Conservation (phyloP, 257 asterid genomes). For the Sherardia arvensis region DNA sequence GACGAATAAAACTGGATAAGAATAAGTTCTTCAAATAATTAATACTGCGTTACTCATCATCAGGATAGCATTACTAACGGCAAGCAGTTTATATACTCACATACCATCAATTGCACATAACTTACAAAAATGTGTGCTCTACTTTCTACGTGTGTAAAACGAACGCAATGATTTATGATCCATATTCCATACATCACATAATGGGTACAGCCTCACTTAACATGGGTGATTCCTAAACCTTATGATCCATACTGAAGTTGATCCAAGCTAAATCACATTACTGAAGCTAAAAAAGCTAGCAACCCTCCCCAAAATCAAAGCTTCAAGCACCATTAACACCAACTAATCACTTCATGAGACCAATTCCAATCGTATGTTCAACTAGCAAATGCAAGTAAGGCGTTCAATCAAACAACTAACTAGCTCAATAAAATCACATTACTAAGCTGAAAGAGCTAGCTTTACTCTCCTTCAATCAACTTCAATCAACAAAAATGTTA, state of each 20-base stretch:
- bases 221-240: neutral
- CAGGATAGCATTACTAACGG: neutral
- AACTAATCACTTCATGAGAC: neutral
- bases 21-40: neutral
- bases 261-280: neutral
- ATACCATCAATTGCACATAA: no score
- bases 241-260: neutral
- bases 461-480: neutral
- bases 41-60: neutral
- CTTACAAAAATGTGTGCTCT: neutral
- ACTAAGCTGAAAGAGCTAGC: neutral
- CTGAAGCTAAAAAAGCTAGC: neutral
- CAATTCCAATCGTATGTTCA: neutral
- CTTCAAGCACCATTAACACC: neutral
- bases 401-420: no score
- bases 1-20: neutral
- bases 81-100: no score
- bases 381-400: no score
- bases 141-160: neutral
- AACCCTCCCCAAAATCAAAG: neutral
- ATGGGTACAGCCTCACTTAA: no score
- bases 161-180: no score
- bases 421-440: no score
- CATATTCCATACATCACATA: no score
- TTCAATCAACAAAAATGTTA: neutral